Percentiles rank a stretch among this genome's conserved stretches.
phyloP scores from a whole-genome alignment of 1,284 basidiomycete species.

The Pseudozyma hubeiensis region DNA sequence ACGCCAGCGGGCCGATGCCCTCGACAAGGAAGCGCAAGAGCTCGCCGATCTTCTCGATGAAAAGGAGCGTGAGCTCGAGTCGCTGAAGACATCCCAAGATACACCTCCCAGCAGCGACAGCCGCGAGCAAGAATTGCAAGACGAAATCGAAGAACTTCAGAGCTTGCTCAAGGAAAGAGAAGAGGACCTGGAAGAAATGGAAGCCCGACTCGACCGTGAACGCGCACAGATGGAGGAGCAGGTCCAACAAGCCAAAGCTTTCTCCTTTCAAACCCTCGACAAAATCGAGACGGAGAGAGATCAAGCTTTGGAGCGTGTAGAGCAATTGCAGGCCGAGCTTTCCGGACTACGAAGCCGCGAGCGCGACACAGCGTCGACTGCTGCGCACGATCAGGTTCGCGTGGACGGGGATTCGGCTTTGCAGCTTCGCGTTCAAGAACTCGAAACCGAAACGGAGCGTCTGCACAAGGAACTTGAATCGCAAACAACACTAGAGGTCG shows the following conservation, averaged over 20 bases:
- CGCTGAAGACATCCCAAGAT: conserved; percentile 9
- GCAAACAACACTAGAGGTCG: conserved; percentile 6
- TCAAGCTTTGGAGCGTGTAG: conserved; percentile 33
- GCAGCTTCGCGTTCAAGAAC: conserved; percentile 17
- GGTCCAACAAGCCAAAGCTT: conserved; percentile 50
- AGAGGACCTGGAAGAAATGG: conserved; percentile 41
- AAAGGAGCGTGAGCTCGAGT: conserved; percentile 35
- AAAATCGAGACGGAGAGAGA: conserved; percentile 44
- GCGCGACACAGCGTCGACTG: not conserved
- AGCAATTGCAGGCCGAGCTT: conserved; percentile 19
- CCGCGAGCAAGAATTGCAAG: conserved; percentile 15
- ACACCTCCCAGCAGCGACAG: conserved; percentile 1
- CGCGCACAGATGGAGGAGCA: conserved; percentile 47
- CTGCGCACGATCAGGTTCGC: not conserved
- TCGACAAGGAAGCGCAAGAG: conserved; percentile 50
- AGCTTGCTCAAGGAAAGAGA: conserved; percentile 38
- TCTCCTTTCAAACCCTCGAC: conserved; percentile 47
- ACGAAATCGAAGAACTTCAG: conserved; percentile 37
- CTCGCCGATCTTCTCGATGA: conserved; percentile 48
- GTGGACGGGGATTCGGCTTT: conserved; percentile 2
- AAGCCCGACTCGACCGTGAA: conserved; percentile 37
- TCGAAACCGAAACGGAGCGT: conserved; percentile 12
- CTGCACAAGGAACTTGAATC: not conserved
- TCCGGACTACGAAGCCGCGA: conserved; percentile 1
- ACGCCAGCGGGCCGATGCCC: conserved; percentile 34